A percentile compares a stretch with the other conserved stretches of the same genome.
Evolutionary conservation across 345 rosid species (phyloP).

Genomic region (Bruguiera sexangula): DNA sequence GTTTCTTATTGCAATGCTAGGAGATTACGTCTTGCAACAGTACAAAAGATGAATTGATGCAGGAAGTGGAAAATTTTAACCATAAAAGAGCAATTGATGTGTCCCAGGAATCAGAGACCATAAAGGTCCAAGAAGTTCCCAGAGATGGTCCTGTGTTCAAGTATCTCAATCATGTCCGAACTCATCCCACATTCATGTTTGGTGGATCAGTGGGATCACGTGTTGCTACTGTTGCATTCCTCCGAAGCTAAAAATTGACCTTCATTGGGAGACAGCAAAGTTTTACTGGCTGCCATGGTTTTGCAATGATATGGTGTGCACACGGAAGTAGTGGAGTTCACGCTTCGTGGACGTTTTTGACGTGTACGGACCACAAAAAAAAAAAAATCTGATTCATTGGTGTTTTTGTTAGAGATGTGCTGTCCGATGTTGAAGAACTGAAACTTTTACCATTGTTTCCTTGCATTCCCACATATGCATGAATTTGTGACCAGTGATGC

Average conservation of each 20-base stretch:
- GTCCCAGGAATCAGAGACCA: constrained; percentile 29
- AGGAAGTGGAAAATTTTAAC: constrained; percentile 69
- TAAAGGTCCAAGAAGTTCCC: constrained; percentile 41
- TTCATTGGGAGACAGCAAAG: too few relatives aligned
- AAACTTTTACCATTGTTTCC: too few relatives aligned
- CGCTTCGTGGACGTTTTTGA: too few relatives aligned
- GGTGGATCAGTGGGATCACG: constrained; percentile 87
- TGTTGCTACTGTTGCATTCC: constrained; percentile 89
- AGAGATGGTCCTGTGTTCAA: constrained; percentile 42
- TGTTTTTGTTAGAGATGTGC: too few relatives aligned
- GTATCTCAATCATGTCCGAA: constrained; percentile 72
- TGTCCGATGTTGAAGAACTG: too few relatives aligned
- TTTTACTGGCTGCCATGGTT: too few relatives aligned
- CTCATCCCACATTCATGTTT: constrained; percentile 84
- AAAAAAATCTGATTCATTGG: too few relatives aligned
- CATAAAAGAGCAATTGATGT: constrained; percentile 36
- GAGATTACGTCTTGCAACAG: constrained; percentile 86
- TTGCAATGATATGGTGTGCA: too few relatives aligned
- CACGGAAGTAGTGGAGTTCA: too few relatives aligned
- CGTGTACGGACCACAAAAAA: too few relatives aligned
- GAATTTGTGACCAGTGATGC: too few relatives aligned
- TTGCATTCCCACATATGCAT: too few relatives aligned
- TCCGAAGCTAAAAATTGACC: constrained; percentile 38
- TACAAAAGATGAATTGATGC: constrained; percentile 80
- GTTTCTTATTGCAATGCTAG: constrained; percentile 28